Evolutionary conservation across 2,329 filamentous ascomycete genomes (phyloP).

Genomic region (Phoma herbarum): DNA sequence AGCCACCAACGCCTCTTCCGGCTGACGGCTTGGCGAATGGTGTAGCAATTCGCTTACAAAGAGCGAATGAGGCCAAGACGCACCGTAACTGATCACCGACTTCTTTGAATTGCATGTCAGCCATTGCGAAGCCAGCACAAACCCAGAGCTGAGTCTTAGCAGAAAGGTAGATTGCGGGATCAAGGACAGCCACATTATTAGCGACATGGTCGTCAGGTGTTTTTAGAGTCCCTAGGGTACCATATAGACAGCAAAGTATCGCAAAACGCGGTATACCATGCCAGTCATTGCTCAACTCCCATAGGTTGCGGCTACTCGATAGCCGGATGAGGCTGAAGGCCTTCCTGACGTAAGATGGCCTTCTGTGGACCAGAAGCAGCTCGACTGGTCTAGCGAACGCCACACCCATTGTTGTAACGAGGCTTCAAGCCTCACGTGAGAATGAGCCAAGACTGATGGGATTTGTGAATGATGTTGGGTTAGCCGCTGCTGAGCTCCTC

Average conservation of each 20-base stretch:
- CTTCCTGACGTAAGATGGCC: not conserved
- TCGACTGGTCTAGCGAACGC: slow-evolving; percentile 2
- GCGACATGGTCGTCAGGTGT: too few species aligned
- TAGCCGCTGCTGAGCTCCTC: not conserved
- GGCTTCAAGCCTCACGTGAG: not conserved
- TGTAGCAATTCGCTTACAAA: not conserved
- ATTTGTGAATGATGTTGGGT: not conserved
- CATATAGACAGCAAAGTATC: not conserved
- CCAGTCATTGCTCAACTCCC: not conserved
- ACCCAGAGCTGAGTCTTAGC: not conserved
- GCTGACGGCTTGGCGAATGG: not conserved
- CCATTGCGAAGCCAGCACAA: not conserved
- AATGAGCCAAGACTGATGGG: not conserved
- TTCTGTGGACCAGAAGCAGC: not conserved
- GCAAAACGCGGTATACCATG: not conserved
- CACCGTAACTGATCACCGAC: not conserved
- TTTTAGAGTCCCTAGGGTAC: too few species aligned
- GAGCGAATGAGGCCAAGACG: not conserved
- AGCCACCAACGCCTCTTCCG: not conserved
- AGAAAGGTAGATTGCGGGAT: not conserved
- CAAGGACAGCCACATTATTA: not conserved
- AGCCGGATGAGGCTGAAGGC: not conserved
- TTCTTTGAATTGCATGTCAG: not conserved
- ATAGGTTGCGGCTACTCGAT: not conserved
- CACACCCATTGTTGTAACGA: slow-evolving; percentile 3